Evolutionary conservation across 306 rosid species (phyloP).

Genomic region (Pyrus pyrifolia): DNA sequence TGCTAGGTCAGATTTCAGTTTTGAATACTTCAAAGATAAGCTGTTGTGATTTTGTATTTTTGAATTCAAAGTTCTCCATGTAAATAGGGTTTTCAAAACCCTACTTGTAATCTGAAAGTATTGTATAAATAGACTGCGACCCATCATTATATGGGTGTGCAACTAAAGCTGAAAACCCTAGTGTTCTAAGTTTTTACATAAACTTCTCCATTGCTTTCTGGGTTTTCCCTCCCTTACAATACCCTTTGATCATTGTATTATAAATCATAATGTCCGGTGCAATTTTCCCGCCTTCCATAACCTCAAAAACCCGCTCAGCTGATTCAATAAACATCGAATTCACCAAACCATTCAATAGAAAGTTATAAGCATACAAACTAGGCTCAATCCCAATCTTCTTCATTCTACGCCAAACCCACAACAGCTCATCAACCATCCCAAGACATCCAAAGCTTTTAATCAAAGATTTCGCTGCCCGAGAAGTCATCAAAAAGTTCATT

Average conservation of each 20-base stretch:
- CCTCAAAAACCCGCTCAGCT: conserved; percentile 61
- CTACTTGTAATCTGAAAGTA: too few species aligned
- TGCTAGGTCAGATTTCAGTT: too few species aligned
- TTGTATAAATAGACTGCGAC: too few species aligned
- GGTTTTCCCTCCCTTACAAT: conserved; percentile 55
- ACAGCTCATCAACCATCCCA: conserved; percentile 67
- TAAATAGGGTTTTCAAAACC: too few species aligned
- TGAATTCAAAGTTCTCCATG: too few species aligned
- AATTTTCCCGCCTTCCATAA: conserved; percentile 52
- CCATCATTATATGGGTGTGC: too few species aligned
- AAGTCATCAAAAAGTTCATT: conserved; percentile 37
- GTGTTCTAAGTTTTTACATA: too few species aligned
- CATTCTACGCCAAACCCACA: conserved; percentile 83
- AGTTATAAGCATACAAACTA: conserved; percentile 44
- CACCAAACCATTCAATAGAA: conserved; percentile 67
- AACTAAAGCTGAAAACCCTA: too few species aligned
- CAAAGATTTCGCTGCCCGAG: conserved; percentile 47
- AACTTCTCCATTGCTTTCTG: conserved; percentile 43
- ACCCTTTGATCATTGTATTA: conserved; percentile 77
- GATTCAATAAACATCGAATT: conserved; percentile 53
- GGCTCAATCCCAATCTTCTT: conserved; percentile 59
- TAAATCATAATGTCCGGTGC: conserved; percentile 61
- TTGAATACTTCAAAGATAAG: too few species aligned
- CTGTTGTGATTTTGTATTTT: too few species aligned
- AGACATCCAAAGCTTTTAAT: conserved; percentile 49